phyloP scores from a whole-genome alignment of 2,329 filamentous ascomycete genomes.

The Rhynchosporium agropyri region DNA sequence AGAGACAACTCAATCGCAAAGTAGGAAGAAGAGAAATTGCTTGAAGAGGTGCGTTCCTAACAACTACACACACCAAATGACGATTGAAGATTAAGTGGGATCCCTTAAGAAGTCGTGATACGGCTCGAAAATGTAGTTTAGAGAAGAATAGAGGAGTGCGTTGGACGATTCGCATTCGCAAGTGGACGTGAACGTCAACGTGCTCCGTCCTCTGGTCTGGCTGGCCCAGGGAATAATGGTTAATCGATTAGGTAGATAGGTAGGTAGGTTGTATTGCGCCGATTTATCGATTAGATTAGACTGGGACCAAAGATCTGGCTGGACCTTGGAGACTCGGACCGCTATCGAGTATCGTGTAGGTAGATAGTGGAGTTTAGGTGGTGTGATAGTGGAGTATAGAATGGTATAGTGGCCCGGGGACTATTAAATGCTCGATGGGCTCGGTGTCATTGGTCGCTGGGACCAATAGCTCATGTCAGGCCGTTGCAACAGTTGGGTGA shows the following conservation, averaged over 20 bases:
- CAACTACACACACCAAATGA: background rate
- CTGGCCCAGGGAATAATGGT: too few species aligned
- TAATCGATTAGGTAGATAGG: too few species aligned
- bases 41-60: background rate
- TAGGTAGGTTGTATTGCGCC: too few species aligned
- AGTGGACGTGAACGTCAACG: background rate
- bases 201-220: background rate
- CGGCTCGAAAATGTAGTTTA: background rate
- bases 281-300: too few species aligned
- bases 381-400: background rate
- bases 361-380: background rate
- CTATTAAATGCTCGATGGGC: background rate
- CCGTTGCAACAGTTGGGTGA: background rate
- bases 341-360: background rate
- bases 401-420: background rate
- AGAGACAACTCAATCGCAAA: background rate
- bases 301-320: too few species aligned
- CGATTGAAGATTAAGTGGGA: background rate
- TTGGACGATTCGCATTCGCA: background rate
- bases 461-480: conserved; percentile 8
- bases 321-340: too few species aligned
- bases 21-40: background rate
- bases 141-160: background rate
- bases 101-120: background rate
- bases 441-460: conserved; percentile 5